Evolutionary conservation across 1,284 basidiomycete species (phyloP), one percentile per base, ranked within the genome.

Genomic region (Ganoderma lingzhi): DNA sequence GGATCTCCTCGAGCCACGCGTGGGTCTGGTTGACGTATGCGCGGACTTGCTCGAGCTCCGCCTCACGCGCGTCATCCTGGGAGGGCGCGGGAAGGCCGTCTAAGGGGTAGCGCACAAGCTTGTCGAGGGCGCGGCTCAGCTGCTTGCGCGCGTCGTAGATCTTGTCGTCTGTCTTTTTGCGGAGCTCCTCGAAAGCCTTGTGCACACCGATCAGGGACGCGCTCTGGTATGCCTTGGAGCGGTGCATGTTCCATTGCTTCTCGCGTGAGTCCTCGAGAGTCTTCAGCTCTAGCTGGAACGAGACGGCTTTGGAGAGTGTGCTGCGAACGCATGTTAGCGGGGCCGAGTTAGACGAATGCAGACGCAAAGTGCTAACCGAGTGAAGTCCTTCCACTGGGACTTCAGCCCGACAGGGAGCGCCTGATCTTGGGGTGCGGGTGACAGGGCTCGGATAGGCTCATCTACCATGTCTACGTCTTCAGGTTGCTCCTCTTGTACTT

Each of bases 361-460:
- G 8, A 4, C 19, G 17, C 23, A 14, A 5, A 41, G 14, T 10
- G 42, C 72, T 32, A 42, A 75, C 75, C 67, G 70, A 2, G 64
- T 45, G 37, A 68, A 73, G 15, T 65, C 45, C 32, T 73, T 69
- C 73, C 73, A 73, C 28, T 69, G 30, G 17, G 17, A 28, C 15
- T 28, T n/a, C 17, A 51, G 45, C 15, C 44, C 53, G 6, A 4
- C 17, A 23, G 42, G 61, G 17, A 62, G 48, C 15, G 55, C 48
- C 10, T 37, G 28, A 19, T 53, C 51, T 37, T 19, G 41, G 15
- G 28, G 28, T 35, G 35, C 44, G 9, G n/a, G 41, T 6, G 41
- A 48, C 19, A 12, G 19, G 23, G 9, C 48, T 51, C 48, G 23
- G 10, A 9, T 41, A 35, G 56, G 51, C 28, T 55, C 17, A 5